Evolutionary conservation across 305 asterid genomes (phyloP).

Genomic region (Petunia hybrid): DNA sequence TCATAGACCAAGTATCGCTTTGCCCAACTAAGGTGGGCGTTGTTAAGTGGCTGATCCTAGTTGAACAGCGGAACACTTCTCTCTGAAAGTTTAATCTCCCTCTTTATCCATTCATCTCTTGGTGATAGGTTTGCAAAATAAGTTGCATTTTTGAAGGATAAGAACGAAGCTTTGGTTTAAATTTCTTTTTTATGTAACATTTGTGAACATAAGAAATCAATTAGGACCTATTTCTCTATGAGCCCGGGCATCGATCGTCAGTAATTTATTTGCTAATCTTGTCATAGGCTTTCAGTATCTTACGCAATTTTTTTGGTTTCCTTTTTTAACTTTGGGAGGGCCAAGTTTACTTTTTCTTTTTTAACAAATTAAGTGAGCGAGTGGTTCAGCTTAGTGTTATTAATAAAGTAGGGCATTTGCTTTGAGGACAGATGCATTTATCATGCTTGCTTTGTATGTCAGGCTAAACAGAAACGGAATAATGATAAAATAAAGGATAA

Average conservation of each 20-base stretch:
- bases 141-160: background rate
- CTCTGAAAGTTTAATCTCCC: background rate
- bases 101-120: conserved; percentile 1
- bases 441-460: conserved; percentile 37
- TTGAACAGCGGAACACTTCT: background rate
- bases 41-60: conserved; percentile 6
- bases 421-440: conserved; percentile 10
- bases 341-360: background rate
- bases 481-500: conserved; percentile 81
- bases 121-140: background rate
- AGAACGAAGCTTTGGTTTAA: background rate
- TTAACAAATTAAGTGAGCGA: background rate
- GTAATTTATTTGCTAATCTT: conserved; percentile 10
- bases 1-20: conserved; percentile 7
- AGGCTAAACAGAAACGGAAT: conserved; percentile 84
- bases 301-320: conserved; percentile 7
- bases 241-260: background rate
- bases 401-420: background rate
- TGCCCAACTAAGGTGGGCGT: background rate
- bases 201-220: conserved; percentile 1
- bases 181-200: background rate
- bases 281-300: conserved; percentile 11
- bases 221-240: conserved; percentile 16
- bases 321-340: background rate
- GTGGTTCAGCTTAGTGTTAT: background rate